Conservation (phyloP, 192 early-diverging fungal species). For the Coemansia sp. region DNA sequence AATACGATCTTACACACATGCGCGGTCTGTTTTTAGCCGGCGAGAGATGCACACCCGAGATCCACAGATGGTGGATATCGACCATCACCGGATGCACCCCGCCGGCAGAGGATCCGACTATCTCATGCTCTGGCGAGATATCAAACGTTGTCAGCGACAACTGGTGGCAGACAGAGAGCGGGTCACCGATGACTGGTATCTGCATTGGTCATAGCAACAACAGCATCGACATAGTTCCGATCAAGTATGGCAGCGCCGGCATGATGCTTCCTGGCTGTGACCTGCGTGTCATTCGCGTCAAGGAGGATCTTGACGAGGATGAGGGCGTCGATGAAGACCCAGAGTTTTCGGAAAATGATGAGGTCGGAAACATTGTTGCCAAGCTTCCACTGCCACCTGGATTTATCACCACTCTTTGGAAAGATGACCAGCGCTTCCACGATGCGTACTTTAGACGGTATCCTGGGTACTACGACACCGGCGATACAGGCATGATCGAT, state of each 20-base stretch:
- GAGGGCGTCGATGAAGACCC: slow-evolving; percentile 33
- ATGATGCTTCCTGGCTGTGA: slow-evolving; percentile 78
- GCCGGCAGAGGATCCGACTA: slow-evolving; percentile 6
- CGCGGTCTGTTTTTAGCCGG: slow-evolving; percentile 76
- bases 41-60: slow-evolving; percentile 81
- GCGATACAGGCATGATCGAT: slow-evolving; percentile 81
- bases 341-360: slow-evolving; percentile 56
- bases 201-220: slow-evolving; percentile 59
- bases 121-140: slow-evolving; percentile 33
- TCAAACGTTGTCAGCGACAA: slow-evolving; percentile 72
- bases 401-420: slow-evolving; percentile 77
- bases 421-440: slow-evolving; percentile 71
- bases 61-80: slow-evolving; percentile 61
- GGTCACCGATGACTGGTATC: slow-evolving; percentile 77
- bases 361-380: slow-evolving; percentile 76
- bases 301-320: slow-evolving; percentile 54
- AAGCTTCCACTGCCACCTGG: slow-evolving; percentile 82
- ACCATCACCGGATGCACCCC: slow-evolving; percentile 39
- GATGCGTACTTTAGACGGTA: slow-evolving; percentile 75
- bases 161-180: slow-evolving; percentile 90
- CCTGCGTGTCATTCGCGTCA: slow-evolving; percentile 62
- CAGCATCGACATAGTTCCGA: slow-evolving; percentile 35
- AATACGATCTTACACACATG: slow-evolving; percentile 67
- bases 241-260: slow-evolving; percentile 76
- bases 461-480: slow-evolving; percentile 80